Base-by-base conservation (phyloP, 2,329 filamentous ascomycete genomes). In the Cladosporium sp. region DNA sequence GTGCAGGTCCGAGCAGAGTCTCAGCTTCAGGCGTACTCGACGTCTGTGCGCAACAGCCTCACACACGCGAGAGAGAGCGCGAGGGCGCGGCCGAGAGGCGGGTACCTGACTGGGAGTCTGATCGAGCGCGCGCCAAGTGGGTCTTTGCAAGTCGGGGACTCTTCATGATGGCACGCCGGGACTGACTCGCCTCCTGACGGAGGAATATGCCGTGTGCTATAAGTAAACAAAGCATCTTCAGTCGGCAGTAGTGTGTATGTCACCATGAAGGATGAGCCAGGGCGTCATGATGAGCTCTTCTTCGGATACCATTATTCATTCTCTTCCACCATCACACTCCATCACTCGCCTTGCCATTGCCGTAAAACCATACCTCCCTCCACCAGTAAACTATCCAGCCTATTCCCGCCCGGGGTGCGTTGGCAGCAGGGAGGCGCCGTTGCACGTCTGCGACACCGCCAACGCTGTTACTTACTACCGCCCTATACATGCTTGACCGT, bases 401-500 rank as follows among this genome's bases (percentile, higher is more conserved):
- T 21, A 55, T 23, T 31, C 28, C 52, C 52, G 52, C 52, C 31
- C 16, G 52, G 29, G 29, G 18, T 21, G 52, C 7, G 28, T 33
- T 40, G 29, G 21, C 33, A 26, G 35, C 33, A 59, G 26, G 56
- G 56, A 59, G 56, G 37, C 33, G 56, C 56, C 56, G 56, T 59
- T 59, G 56, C n/a, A 59, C 56, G 23, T 44, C 56, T 59, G 56
- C 56, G 56, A 59, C 56, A 59, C 56, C 21, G 56, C 56, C 56
- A 59, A 59, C 56, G 56, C 56, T 59, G 56, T 46, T 59, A 44
- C 56, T 59, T 59, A 59, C 56, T 59, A 59, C 56, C 56, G 56
- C 37, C 37, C 33, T 59, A 59, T 59, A 59, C 56, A 59, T n/a
- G 56, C 56, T 35, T 59, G 56, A 40, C 56, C 56, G 56, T 59